Evolutionary conservation across 208 protist genomes (phyloP).

Genomic region (Phytomonas sp.): DNA sequence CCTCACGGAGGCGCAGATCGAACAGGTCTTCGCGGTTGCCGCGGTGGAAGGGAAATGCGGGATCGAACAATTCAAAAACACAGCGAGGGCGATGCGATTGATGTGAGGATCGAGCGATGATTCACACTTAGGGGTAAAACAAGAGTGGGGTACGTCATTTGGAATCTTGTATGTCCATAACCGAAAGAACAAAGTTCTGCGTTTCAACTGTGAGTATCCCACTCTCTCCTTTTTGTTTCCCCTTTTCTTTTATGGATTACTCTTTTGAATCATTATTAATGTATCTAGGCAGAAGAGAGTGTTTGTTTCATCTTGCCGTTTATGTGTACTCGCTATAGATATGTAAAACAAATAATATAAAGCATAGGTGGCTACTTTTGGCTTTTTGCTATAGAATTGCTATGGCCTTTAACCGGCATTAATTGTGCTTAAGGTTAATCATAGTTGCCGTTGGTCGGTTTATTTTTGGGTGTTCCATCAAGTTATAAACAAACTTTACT

Average conservation of each 20-base stretch:
- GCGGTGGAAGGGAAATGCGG: conserved; percentile 41
- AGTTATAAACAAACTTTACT: neutral
- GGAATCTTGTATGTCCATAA: neutral
- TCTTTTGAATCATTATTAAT: conserved; percentile 7
- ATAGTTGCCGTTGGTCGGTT: neutral
- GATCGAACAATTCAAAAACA: conserved; percentile 86
- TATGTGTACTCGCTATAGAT: neutral
- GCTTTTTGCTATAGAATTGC: conserved; percentile 5
- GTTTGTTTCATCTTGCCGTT: conserved; percentile 5
- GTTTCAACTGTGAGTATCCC: neutral
- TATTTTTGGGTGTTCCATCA: neutral
- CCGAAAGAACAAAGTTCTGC: neutral
- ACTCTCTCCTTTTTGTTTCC: neutral
- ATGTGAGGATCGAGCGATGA: conserved; percentile 21
- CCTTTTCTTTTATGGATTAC: neutral
- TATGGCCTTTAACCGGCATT: neutral
- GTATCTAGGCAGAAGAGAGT: neutral
- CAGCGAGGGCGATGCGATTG: conserved; percentile 52
- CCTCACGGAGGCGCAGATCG: conserved; percentile 54
- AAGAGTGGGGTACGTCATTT: neutral
- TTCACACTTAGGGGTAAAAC: neutral
- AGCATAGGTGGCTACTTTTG: conserved; percentile 10
- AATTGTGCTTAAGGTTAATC: neutral
- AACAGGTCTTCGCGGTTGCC: conserved; percentile 51
- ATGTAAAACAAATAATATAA: neutral